Base-by-base conservation (phyloP, 352 stramenopile genomes). In the Globisporangium takayamanum region DNA sequence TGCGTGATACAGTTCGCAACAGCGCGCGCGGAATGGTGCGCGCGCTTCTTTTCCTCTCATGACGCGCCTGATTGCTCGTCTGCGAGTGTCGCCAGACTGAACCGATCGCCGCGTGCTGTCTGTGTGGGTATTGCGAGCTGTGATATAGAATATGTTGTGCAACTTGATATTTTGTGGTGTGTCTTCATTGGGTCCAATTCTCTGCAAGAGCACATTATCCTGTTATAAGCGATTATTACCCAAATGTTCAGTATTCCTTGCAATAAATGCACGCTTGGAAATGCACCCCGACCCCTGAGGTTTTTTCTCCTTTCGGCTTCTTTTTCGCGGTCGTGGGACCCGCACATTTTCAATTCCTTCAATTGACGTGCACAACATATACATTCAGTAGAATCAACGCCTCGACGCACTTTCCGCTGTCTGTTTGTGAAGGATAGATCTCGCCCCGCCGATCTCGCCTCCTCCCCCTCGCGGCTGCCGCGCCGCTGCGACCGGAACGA, bases 11-110 rank as follows among this genome's bases (percentile, higher is more conserved):
- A 46, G 18, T 18, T 20, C 41, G 18, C 41, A n/a, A 18, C 41
- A n/a, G 15, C 16, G 15, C 5, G 41, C 15, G 41, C 18, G 41
- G 41, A 50, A 57, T 58, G 53, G 49, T 53, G 28, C 41, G 49
- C 49, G 28, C 25, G 49, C 30, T 36, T 20, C 49, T 22, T 37
- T 53, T 22, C 25, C 39, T 45, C 14, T 15, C 12, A 45, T 46
- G 41, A 46, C 41, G 41, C 41, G 15, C 41, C 14, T 20, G 41
- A 20, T 46, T 46, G 41, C 41, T 46, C 49, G n/a, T 26, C 25
- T 25, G 25, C 16, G 36, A 54, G 28, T 54, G 49, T 30, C 49
- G 49, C 28, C 49, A 54, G 49, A 54, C 49, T 54, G 49, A 54
- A 54, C 49, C 25, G 28, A 42, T 54, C 8, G 33, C 33, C 33